Base-by-base conservation (phyloP, 2,329 filamentous ascomycete species). In the Albophoma yamanashiensis region DNA sequence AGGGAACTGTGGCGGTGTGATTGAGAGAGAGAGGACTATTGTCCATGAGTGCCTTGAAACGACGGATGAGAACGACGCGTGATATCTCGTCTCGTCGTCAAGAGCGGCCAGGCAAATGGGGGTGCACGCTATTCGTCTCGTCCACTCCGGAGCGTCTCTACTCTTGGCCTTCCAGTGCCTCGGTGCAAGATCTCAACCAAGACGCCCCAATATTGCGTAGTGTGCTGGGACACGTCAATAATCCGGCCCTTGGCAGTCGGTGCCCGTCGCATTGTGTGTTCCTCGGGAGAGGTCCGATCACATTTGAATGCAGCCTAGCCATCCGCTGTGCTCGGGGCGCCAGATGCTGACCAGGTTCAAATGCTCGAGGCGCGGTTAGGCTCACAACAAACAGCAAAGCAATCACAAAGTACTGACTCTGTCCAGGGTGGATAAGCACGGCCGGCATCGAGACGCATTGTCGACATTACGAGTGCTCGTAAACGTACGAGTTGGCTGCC, bases 211-310 rank as follows among this genome's bases (percentile, higher is more conserved):
- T 5, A 8, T 31, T 31, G n/a, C 43, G n/a, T 17, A n/a, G 34
- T n/a, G 42, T 20, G 31, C 56, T 58, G 56, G 50, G 56, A 52
- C 56, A 58, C 20, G 56, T 22, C 22, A 58, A 58, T 58, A n/a
- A 39, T 9, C n/a, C 1, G 43, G 56, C 43, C 56, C 31, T 27
- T 45, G 40, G n/a, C 42, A 22, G 34, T n/a, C 17, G 39, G 39
- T 12, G n/a, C 39, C 25, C 55, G 38, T 42, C 55, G 38, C 39
- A 36, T 42, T 45, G 22, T 22, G 38, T 22, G 50, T 27, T 38
- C 20, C 15, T 9, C 36, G 38, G 27, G 42, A 52, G 55, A 55
- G 31, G 50, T 55, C 50, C 31, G 50, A 55, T 55, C 50, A 55
- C 50, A 55, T 34, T 36, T 34, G 25, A 25, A 31, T 20, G 12